A percentile compares a stretch with the other conserved stretches of the same genome.
Evolutionary conservation across 108 stramenopile species (phyloP).

Genomic region (Skeletonema grethae): DNA sequence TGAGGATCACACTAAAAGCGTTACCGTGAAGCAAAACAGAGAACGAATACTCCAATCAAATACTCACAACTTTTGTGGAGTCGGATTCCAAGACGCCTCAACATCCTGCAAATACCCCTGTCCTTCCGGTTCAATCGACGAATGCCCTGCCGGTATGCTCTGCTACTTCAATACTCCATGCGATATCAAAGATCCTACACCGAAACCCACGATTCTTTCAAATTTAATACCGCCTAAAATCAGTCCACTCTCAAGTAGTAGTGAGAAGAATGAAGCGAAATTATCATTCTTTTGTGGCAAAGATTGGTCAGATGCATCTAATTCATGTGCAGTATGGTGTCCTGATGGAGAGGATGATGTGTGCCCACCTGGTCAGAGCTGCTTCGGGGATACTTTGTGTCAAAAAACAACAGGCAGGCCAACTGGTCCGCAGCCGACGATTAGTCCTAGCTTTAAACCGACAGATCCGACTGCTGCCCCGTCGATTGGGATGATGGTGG

Average conservation of each 20-base stretch:
- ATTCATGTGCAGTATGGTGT: constrained; percentile 22
- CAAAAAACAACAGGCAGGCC: constrained; percentile 20
- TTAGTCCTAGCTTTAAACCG: constrained; percentile 11
- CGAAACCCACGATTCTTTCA: neutral
- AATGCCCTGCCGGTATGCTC: constrained; percentile 21
- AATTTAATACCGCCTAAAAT: constrained; percentile 5
- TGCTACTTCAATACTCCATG: constrained; percentile 25
- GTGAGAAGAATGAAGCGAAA: neutral
- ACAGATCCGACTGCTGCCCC: constrained; percentile 23
- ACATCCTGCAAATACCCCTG: neutral
- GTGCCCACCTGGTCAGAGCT: constrained; percentile 15
- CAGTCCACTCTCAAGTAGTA: neutral
- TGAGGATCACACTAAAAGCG: too few species aligned
- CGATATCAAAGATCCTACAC: constrained; percentile 7
- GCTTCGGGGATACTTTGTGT: constrained; percentile 26
- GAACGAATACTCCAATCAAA: neutral
- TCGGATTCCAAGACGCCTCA: constrained; percentile 1
- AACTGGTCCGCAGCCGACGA: constrained; percentile 12
- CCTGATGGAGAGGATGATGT: constrained; percentile 11
- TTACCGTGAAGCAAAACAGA: too few species aligned
- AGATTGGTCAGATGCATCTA: constrained; percentile 16
- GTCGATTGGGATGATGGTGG: constrained; percentile 9
- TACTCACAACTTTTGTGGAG: constrained; percentile 13
- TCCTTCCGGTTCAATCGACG: constrained; percentile 1
- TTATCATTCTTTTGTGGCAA: constrained; percentile 7